Base-by-base conservation (phyloP, 148 eudicot species). In the Rheum nobile region DNA sequence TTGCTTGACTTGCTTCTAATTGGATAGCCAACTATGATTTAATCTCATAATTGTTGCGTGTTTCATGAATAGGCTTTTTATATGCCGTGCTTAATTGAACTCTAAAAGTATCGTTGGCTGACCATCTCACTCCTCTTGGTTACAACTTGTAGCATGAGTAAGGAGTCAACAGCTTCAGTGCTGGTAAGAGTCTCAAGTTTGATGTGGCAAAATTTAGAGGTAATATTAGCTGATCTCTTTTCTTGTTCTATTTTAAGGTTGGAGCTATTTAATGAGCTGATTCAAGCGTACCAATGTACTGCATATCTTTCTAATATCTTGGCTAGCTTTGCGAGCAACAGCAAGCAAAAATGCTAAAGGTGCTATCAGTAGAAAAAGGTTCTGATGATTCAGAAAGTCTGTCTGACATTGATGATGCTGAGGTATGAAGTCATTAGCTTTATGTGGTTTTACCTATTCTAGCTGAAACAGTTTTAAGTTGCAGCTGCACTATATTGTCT, bases 171-270 rank as follows among this genome's bases (percentile, higher is more conserved):
- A 65, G 6, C 70, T 4, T 65, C 35, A 65, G 14, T 65, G 39
- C 39, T 31, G 70, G 70, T 65, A 31, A 31, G 70, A 31, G 70
- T 31, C 21, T 65, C 22, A 65, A 32, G 70, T 5, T 65, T 16
- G 70, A 65, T 65, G 3, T 32, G 14, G 38, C 70, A 65, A 65
- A 31, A 65, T 65, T 65, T 31, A 65, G n/a, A 65, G 70, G 70
- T 65, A 65, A 31, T 16, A 31, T 65, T 32, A 4, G 2, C 3
- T 29, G 41, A 65, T 65, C 39, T 32, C 39, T 32, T 65, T 65
- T 14, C 1, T 32, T 5, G 13, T 65, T 31, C 70, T 65, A 32
- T n/a, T 32, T 65, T 32, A 21, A 22, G 39, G 37, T 59, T 59
- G 67, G 67, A 28, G 17, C 34, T 59, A 28, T 59, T 59, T 59